phyloP scores from a whole-genome alignment of 495 filamentous ascomycete genomes.

The Durotheca rogersii region DNA sequence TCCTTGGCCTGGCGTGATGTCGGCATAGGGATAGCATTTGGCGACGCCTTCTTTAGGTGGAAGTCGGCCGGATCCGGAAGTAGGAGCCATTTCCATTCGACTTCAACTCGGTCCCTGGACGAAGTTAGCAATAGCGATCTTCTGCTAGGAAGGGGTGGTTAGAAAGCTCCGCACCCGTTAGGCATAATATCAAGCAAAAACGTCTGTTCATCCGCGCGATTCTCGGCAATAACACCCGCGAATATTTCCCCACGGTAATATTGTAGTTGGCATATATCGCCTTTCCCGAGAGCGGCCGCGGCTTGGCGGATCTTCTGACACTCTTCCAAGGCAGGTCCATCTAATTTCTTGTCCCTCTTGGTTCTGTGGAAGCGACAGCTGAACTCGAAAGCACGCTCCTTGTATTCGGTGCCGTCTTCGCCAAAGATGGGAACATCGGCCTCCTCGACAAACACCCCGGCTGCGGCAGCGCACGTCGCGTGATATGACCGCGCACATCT shows the following conservation, averaged over 20 bases:
- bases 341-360: constrained; percentile 72
- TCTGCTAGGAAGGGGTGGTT: constrained; percentile 4
- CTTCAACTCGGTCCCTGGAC: constrained; percentile 59
- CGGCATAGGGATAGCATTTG: constrained; percentile 58
- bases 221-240: constrained; percentile 85
- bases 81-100: constrained; percentile 77
- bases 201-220: constrained; percentile 71
- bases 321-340: constrained; percentile 67
- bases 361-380: constrained; percentile 91
- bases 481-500: constrained; percentile 95
- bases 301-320: constrained; percentile 67
- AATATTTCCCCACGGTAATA: constrained; percentile 83
- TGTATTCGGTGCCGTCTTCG: constrained; percentile 89
- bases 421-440: constrained; percentile 82
- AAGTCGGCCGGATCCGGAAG: constrained; percentile 64
- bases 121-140: constrained; percentile 22
- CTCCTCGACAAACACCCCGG: constrained; percentile 87
- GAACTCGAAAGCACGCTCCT: constrained; percentile 83
- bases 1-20: constrained; percentile 56
- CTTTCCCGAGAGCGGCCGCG: constrained; percentile 64
- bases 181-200: constrained; percentile 84
- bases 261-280: constrained; percentile 86
- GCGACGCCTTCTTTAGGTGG: constrained; percentile 62
- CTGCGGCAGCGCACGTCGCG: constrained; percentile 87
- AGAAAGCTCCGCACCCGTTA: constrained; percentile 65